A percentile compares a stretch with the other conserved stretches of the same genome.
Evolutionary conservation across 169 alveolate species (phyloP).

Genomic region (Cryptosporidium ryanae): DNA sequence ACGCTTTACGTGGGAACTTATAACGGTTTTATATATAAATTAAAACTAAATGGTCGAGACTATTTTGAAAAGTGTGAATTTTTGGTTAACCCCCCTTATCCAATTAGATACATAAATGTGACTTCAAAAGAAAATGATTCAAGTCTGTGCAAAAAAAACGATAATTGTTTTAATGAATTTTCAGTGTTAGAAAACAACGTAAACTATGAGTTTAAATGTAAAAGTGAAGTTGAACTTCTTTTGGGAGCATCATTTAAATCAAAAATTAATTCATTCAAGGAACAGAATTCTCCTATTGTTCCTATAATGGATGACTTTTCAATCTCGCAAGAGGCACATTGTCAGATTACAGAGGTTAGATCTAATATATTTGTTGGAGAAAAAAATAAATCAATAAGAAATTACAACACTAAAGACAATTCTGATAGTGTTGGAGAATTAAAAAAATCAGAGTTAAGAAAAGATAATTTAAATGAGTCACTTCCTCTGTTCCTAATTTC

Average conservation of each 20-base stretch:
- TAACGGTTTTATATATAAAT: slow-evolving; percentile 47
- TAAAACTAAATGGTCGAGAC: neutral
- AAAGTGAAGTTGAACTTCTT: slow-evolving; percentile 9
- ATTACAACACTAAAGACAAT: neutral
- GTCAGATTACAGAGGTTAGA: slow-evolving; percentile 34
- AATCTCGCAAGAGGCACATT: slow-evolving; percentile 16
- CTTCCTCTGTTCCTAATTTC: slow-evolving; percentile 33
- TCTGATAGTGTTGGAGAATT: neutral
- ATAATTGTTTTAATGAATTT: neutral
- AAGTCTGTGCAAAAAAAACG: neutral
- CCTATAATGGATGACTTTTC: slow-evolving; percentile 8
- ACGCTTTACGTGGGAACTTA: slow-evolving; percentile 44
- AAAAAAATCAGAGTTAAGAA: neutral
- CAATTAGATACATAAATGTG: slow-evolving; percentile 54
- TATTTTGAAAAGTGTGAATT: neutral
- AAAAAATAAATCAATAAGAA: neutral
- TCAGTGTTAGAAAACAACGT: neutral
- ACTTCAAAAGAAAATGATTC: too few relatives aligned
- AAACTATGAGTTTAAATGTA: neutral
- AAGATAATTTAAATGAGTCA: neutral
- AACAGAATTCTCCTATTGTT: slow-evolving; percentile 6
- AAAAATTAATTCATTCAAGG: neutral
- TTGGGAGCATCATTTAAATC: slow-evolving; percentile 27
- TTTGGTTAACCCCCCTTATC: slow-evolving; percentile 21
- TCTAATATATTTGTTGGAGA: slow-evolving; percentile 9